These are phyloP conservation scores for Xylaria sp. DNA, from an alignment of 2,329 filamentous ascomycete genomes.

Conservation along the genomic window DNA sequence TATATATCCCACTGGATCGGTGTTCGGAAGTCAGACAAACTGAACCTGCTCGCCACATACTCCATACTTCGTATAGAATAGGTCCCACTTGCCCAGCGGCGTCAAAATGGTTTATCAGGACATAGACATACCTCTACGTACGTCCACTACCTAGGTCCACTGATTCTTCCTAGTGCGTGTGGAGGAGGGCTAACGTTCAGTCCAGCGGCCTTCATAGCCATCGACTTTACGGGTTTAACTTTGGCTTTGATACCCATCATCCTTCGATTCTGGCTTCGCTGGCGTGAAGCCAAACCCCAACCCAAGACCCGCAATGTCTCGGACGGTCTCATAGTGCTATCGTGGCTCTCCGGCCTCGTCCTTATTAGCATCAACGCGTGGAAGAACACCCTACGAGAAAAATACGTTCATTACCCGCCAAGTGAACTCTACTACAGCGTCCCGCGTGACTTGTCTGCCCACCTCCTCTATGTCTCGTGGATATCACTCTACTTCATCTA, in stretches of 20 bases:
- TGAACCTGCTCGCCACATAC: not conserved
- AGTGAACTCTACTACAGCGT: conserved; percentile 43
- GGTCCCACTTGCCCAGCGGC: not conserved
- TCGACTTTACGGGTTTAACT: conserved; percentile 43
- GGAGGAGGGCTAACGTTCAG: conserved; percentile 12
- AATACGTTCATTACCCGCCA: conserved; percentile 36
- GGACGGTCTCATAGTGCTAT: conserved; percentile 40
- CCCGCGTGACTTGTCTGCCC: conserved; percentile 32
- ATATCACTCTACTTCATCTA: conserved; percentile 45
- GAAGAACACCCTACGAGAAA: conserved; percentile 42
- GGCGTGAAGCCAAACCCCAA: conserved; percentile 34
- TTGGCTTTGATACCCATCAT: conserved; percentile 42
- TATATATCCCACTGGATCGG: conserved; percentile 9
- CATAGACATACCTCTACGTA: conserved; percentile 42
- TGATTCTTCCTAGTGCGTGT: not conserved
- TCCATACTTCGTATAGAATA: not conserved
- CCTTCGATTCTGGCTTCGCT: conserved; percentile 44
- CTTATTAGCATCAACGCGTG: conserved; percentile 44
- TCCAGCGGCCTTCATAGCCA: conserved; percentile 44
- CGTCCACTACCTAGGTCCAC: not conserved
- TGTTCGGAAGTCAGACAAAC: not conserved
- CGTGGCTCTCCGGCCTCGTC: conserved; percentile 42
- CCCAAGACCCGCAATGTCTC: conserved; percentile 37
- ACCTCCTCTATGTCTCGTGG: conserved; percentile 45
- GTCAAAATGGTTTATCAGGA: conserved; percentile 39